A percentile compares a stretch with the other conserved stretches of the same genome.
phyloP scores from a whole-genome alignment of 2,329 filamentous ascomycete species.

The Colletotrichum graminicola region DNA sequence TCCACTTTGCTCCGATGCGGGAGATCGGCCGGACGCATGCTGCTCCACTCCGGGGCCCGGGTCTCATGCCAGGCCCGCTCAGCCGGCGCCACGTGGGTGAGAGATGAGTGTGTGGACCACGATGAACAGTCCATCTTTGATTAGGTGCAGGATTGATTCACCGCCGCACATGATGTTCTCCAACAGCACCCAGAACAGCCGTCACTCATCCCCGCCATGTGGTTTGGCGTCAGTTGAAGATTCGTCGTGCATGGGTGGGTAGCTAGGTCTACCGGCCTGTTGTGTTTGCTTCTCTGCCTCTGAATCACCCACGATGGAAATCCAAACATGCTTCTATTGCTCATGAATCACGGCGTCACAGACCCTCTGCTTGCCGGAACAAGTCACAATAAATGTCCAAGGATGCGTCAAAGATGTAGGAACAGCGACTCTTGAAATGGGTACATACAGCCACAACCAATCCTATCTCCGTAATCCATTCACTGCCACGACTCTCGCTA shows the following conservation, averaged over 20 bases:
- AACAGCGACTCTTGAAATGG: background rate
- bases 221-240: background rate
- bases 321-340: background rate
- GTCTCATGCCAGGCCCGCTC: background rate
- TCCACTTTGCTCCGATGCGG: constrained; percentile 20
- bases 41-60: constrained; percentile 4
- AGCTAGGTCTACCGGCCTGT: background rate
- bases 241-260: background rate
- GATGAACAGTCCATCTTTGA: background rate
- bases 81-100: background rate
- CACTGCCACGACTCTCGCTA: background rate
- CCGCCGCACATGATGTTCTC: background rate
- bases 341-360: background rate
- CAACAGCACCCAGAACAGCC: background rate
- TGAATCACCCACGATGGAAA: background rate
- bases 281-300: background rate
- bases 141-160: background rate
- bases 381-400: background rate
- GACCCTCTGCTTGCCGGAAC: background rate
- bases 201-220: background rate
- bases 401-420: background rate
- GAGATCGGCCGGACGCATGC: constrained; percentile 18
- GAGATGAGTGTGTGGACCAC: background rate
- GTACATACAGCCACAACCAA: background rate
- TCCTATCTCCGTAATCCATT: constrained; percentile 13